Base-by-base conservation (phyloP, 1,284 basidiomycete genomes). In the Cryptococcus amylolentus region DNA sequence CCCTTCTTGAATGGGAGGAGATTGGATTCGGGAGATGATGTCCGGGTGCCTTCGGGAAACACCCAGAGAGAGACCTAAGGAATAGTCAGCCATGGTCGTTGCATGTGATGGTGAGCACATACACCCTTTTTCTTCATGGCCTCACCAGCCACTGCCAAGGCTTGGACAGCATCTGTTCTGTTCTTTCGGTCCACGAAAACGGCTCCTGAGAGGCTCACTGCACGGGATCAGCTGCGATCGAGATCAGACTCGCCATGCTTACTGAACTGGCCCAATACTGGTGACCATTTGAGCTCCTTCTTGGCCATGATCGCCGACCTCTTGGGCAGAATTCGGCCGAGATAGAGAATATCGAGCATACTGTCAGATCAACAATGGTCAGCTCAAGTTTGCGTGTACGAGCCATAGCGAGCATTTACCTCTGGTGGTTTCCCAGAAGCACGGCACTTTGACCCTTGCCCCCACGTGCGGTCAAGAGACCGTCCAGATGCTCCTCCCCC, bases 1-100 rank as follows among this genome's bases (percentile, higher is more conserved):
- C 96, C 96, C 78, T 97, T 99, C 81, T 99, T 99, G 80, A 99
- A 89, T 0, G 91, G 88, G 3, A 92, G 81, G 70, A 97, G 77
- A 37, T 83, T 81, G 8, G 86, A 82, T 45, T 82, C 79, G 61
- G 85, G 80, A n/a, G 82, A 81, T 55, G 83, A 82, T 26, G 88
- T 86, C 26, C 96, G 84, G 3, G 93, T 97, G 38, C 93, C 92
- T 77, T 96, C 93, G 1, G 92, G 90, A 78, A 91, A 96, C 71
- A 96, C 85, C 87, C 89, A 93, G 49, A 96, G 78, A 7, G 89
- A 91, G 23, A 88, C 81, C 67, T 84, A 76, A 37, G 38, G 37
- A 41, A 52, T 43, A 52, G 53, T 20, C 54, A 31, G 44, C 31
- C 43, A n/a, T 46, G 28, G 9, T 26, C 13, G 20, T 3, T 5